A percentile compares a stretch with the other conserved stretches of the same genome.
These are phyloP conservation scores for Saccharomycopsis sp. DNA, from an alignment of 805 yeast species.

Conservation along the genomic window DNA sequence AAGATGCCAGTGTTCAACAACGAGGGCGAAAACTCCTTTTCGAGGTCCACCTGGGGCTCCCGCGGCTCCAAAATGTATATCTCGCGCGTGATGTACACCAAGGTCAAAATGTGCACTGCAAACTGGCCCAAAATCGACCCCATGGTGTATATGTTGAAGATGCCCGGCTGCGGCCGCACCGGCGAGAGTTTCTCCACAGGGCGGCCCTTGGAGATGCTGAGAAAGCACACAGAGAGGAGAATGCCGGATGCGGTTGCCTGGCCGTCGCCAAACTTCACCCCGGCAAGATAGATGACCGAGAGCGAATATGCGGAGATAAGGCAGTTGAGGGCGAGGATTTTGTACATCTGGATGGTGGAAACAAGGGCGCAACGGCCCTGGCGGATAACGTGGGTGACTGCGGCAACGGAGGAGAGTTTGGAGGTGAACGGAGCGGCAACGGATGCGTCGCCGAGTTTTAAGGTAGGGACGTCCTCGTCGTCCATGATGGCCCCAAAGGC, in stretches of 20 bases:
- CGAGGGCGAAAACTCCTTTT: slow-evolving; percentile 82
- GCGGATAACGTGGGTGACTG: slow-evolving; percentile 89
- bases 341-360: slow-evolving; percentile 97
- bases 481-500: too few relatives aligned
- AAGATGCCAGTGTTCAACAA: slow-evolving; percentile 94
- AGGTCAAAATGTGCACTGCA: slow-evolving; percentile 80
- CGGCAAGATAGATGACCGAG: slow-evolving; percentile 90
- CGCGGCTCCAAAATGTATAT: slow-evolving; percentile 89
- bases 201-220: slow-evolving; percentile 89
- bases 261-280: slow-evolving; percentile 96
- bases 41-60: slow-evolving; percentile 83
- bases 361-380: slow-evolving; percentile 98
- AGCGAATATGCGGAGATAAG: slow-evolving; percentile 93
- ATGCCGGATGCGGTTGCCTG: slow-evolving; percentile 97
- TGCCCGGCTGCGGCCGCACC: slow-evolving; percentile 96
- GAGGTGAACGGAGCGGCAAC: slow-evolving; percentile 99
- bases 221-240: slow-evolving; percentile 86
- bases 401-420: slow-evolving; percentile 81
- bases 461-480: slow-evolving; percentile 77
- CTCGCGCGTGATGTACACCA: slow-evolving; percentile 76
- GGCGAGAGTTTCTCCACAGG: slow-evolving; percentile 83
- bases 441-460: slow-evolving; percentile 96
- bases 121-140: slow-evolving; percentile 96
- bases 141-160: slow-evolving; percentile 92
- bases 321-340: slow-evolving; percentile 93